Percentiles rank a stretch among this genome's conserved stretches.
These are phyloP conservation scores for Urtica urens DNA, from an alignment of 306 rosid genomes.

Conservation along the genomic window DNA sequence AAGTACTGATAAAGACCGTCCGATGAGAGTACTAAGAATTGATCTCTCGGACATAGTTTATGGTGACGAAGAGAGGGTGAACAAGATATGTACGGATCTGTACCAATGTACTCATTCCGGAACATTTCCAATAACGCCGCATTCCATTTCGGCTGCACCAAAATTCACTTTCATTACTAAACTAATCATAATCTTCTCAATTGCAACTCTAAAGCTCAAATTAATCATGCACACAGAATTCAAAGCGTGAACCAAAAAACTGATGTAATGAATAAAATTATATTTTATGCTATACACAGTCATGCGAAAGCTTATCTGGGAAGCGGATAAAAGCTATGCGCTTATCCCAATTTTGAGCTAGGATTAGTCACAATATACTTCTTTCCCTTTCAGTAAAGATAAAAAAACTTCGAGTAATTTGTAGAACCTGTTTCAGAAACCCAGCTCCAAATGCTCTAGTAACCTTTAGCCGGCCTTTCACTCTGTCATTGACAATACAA, in stretches of 20 bases:
- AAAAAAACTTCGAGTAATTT: too few species aligned
- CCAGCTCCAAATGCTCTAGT: slow-evolving; percentile 99
- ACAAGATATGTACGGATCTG: slow-evolving; percentile 89
- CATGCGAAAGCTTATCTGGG: too few species aligned
- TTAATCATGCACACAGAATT: too few species aligned
- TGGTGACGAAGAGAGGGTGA: slow-evolving; percentile 85
- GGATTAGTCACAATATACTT: neutral
- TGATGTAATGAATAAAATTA: too few species aligned
- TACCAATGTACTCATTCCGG: slow-evolving; percentile 88
- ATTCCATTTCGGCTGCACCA: slow-evolving; percentile 83
- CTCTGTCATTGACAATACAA: slow-evolving; percentile 84
- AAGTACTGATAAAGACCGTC: slow-evolving; percentile 95
- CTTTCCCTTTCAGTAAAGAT: neutral
- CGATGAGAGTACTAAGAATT: slow-evolving; percentile 90
- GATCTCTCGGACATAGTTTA: slow-evolving; percentile 72
- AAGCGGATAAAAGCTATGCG: neutral
- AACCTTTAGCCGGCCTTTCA: slow-evolving; percentile 93
- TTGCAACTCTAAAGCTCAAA: too few species aligned
- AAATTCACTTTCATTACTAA: slow-evolving; percentile 18
- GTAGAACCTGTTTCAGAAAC: slow-evolving; percentile 89
- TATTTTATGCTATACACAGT: too few species aligned
- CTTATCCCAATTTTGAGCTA: neutral
- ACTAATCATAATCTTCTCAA: too few species aligned
- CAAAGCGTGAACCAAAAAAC: too few species aligned
- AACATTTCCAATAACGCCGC: slow-evolving; percentile 87